A percentile compares a stretch with the other conserved stretches of the same genome.
These are phyloP conservation scores for Taxawa tesnikishii DNA, from an alignment of 2,329 filamentous ascomycete species.

Conservation along the genomic window DNA sequence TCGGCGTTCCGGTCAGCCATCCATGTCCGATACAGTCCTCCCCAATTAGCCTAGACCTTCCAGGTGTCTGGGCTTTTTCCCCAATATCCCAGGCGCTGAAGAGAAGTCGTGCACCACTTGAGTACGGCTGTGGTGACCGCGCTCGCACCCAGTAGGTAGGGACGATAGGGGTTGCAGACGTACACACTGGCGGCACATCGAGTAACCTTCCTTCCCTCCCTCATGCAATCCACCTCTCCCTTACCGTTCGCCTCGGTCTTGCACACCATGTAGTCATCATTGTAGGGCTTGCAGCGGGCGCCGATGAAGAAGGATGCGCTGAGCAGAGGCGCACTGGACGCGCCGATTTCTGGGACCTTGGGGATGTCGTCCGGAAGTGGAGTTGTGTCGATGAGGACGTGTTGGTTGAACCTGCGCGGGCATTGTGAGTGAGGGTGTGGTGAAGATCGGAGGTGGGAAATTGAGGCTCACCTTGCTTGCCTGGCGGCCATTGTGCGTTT, in stretches of 20 bases:
- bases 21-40: not conserved
- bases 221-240: conserved; percentile 89
- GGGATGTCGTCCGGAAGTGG: conserved; percentile 87
- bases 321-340: conserved; percentile 81
- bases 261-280: conserved; percentile 99
- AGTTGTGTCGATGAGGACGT: conserved; percentile 88
- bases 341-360: conserved; percentile 83
- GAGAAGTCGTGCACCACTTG: too few species aligned
- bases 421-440: conserved; percentile 5
- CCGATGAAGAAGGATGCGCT: conserved; percentile 96
- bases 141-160: too few species aligned
- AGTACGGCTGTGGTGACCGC: too few species aligned
- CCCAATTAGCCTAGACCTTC: not conserved
- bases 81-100: not conserved
- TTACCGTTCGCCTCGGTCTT: conserved; percentile 86
- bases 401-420: conserved; percentile 78
- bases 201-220: conserved; percentile 92
- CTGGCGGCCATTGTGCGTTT: conserved; percentile 46
- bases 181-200: conserved; percentile 95
- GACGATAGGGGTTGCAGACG: too few species aligned
- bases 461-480: conserved; percentile 41
- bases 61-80: not conserved
- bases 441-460: conserved; percentile 8
- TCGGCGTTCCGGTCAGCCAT: conserved; percentile 4
- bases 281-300: conserved; percentile 85